phyloP scores from a whole-genome alignment of 768 basidiomycete genomes.

The Suillus plorans region DNA sequence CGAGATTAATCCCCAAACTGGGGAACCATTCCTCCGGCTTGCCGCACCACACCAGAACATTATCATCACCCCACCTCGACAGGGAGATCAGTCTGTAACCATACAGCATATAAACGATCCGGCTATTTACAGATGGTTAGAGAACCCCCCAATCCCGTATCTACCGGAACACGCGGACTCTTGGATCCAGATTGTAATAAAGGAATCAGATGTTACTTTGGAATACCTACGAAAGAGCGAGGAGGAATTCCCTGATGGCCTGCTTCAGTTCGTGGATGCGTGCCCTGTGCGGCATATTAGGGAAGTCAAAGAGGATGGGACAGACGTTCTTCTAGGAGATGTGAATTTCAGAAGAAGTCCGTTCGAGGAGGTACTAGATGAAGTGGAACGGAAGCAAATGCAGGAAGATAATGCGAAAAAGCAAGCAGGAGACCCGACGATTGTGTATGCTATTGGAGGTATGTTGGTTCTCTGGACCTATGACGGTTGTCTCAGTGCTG shows the following conservation, averaged over 20 bases:
- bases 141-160: constrained; percentile 57
- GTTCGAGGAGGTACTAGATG: constrained; percentile 34
- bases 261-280: constrained; percentile 35
- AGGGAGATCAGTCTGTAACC: constrained; percentile 39
- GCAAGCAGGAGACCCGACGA: constrained; percentile 49
- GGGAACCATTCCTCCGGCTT: constrained; percentile 58
- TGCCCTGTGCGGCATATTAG: constrained; percentile 54
- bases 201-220: constrained; percentile 22
- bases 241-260: constrained; percentile 17
- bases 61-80: constrained; percentile 59
- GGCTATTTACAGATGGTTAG: constrained; percentile 43
- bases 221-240: constrained; percentile 20
- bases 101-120: constrained; percentile 49
- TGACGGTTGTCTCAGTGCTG: neutral
- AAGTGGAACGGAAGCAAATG: constrained; percentile 34
- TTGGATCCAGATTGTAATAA: constrained; percentile 33
- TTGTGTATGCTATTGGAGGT: constrained; percentile 67
- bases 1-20: constrained; percentile 39
- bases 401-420: constrained; percentile 42
- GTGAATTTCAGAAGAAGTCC: constrained; percentile 23
- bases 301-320: constrained; percentile 55
- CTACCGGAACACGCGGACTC: constrained; percentile 35
- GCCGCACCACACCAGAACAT: constrained; percentile 49
- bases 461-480: constrained; percentile 13
- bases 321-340: constrained; percentile 52